phyloP scores from a whole-genome alignment of 495 filamentous ascomycete species.

The Penicillium verhagenii region DNA sequence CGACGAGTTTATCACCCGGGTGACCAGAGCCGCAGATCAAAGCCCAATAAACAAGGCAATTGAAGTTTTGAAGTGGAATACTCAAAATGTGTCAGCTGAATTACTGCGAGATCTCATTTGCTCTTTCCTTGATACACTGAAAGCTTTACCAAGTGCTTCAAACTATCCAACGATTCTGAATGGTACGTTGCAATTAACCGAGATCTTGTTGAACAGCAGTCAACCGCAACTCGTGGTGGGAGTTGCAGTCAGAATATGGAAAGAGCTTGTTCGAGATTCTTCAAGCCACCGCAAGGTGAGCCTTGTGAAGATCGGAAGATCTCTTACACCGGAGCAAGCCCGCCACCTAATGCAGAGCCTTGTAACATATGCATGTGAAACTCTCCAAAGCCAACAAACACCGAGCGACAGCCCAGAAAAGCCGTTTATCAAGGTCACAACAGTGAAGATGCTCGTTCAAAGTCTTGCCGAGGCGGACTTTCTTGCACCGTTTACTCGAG shows the following conservation, averaged over 20 bases:
- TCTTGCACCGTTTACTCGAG: neutral
- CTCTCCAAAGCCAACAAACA: too few species aligned
- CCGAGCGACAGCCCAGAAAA: neutral
- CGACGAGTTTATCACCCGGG: neutral
- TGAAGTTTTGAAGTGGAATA: neutral
- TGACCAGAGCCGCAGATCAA: neutral
- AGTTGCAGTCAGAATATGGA: neutral
- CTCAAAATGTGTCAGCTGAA: neutral
- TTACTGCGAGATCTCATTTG: neutral
- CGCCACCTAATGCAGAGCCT: neutral
- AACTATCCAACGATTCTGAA: neutral
- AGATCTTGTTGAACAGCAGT: neutral
- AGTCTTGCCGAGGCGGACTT: neutral
- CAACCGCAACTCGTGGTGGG: neutral
- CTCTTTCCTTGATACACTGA: neutral
- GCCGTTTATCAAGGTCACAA: neutral
- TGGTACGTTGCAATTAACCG: neutral
- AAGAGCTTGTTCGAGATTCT: neutral
- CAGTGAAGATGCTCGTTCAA: neutral
- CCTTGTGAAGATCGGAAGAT: neutral
- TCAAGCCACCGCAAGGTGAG: neutral
- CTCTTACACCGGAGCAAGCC: neutral
- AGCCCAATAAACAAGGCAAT: neutral
- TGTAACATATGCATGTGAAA: neutral
- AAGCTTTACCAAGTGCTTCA: neutral